Base-by-base conservation (phyloP, 768 basidiomycete species). In the Tulasnella sp. region DNA sequence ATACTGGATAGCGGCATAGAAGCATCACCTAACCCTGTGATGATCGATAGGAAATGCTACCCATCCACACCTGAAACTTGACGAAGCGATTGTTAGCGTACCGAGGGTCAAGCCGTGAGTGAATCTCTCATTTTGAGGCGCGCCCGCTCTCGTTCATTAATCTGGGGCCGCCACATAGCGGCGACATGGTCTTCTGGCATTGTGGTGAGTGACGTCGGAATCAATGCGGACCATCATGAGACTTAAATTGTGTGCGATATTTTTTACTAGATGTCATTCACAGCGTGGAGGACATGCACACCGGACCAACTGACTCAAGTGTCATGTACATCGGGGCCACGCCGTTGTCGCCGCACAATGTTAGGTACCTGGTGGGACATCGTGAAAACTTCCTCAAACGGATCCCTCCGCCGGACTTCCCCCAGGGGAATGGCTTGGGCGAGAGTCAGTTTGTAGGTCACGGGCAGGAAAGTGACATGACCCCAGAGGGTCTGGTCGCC, bases 141-240 rank as follows among this genome's bases (percentile, higher is more conserved):
- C 12, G n/a, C 39, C 27, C 14, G 62, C 7, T 3, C 9, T 27
- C 31, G 27, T 34, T 34, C 34, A 68, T 68, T 68, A n/a, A 68
- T 68, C 9, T 68, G n/a, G 62, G 14, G 48, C 16, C 48, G 48
- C 62, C 62, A 27, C 62, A 68, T 42, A 77, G 76, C 0, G 94
- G 94, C 1, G 93, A 94, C 83, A 90, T 91, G 82, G 92, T 93
- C 3, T 93, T 92, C 85, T 94, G 93, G 92, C 92, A 93, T 81
- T 91, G 91, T 79, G 89, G 81, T 88, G 76, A 62, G 86, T 80
- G 75, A 39, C 44, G n/a, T 40, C n/a, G 62, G 1, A 34, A 71
- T 34, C 21, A 38, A 19, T 34, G 2, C 3, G 40, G 14, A 19
- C n/a, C n/a, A n/a, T 74, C 34, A 2, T 44, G 48, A n/a, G 40